Conservation (phyloP, 2,329 filamentous ascomycete genomes). For the Berkeleyomyces basicola region DNA sequence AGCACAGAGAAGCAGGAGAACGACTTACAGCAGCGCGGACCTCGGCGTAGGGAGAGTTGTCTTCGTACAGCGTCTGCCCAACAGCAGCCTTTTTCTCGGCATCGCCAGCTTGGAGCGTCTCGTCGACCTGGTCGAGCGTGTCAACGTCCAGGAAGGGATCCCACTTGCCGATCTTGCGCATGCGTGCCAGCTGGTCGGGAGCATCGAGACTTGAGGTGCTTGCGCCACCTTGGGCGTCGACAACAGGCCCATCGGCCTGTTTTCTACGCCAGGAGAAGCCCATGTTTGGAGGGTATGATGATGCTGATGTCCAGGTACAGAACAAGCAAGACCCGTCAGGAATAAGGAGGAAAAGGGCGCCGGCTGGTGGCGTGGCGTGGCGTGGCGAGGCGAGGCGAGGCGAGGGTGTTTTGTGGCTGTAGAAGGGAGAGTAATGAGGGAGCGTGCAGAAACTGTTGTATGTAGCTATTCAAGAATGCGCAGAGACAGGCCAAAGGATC, state of each 20-base stretch:
- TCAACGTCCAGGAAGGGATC: conserved; percentile 40
- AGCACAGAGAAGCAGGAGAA: conserved; percentile 31
- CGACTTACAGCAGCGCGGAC: conserved; percentile 24
- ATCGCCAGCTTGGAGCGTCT: conserved; percentile 28
- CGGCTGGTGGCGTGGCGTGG: neutral
- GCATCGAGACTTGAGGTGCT: conserved; percentile 6
- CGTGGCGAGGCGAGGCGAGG: conserved; percentile 6
- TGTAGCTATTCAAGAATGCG: neutral
- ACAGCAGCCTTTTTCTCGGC: conserved; percentile 28
- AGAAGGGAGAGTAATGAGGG: neutral
- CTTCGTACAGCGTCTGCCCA: conserved; percentile 30
- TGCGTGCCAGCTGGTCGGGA: conserved; percentile 5
- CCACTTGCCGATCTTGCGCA: conserved; percentile 27
- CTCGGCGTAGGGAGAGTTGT: conserved; percentile 41
- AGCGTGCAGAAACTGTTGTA: neutral
- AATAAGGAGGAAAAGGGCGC: neutral
- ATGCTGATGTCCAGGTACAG: conserved; percentile 5
- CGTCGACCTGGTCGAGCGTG: conserved; percentile 34
- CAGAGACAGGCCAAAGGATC: neutral
- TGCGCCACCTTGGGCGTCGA: neutral
- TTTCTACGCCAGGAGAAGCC: conserved; percentile 12
- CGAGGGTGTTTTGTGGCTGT: neutral
- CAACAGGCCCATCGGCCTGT: conserved; percentile 5
- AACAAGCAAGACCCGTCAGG: neutral
- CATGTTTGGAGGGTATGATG: conserved; percentile 3